Base-by-base conservation (phyloP, 2,329 filamentous ascomycete species). In the Pseudogymnoascus sp. region DNA sequence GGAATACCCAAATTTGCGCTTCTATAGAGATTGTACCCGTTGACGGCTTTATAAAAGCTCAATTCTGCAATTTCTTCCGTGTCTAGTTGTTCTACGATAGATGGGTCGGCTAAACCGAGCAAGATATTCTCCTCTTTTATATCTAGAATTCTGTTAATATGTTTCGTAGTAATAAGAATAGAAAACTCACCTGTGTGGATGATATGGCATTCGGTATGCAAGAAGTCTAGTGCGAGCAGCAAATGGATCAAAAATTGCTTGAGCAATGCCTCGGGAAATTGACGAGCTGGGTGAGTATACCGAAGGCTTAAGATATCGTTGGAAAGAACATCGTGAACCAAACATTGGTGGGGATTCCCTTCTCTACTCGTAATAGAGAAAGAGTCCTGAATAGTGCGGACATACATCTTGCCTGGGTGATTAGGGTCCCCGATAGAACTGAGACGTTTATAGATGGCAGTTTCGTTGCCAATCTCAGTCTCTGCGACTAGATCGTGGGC, bases 71-170 rank as follows among this genome's bases (percentile, higher is more conserved):
- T 68, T 66, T 70, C 66, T 62, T 68, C 34, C 63, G 64, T 68
- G 63, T 69, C 66, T 16, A 69, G 66, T 43, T 68, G 66, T 64
- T 68, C 66, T 25, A 70, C 5, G 48, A 69, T 67, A 57, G 68
- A 68, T 63, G 64, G 63, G 67, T 70, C 66, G 41, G 63, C 63
- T 6, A 70, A 66, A 62, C 63, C 62, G 23, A 67, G 64, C 60
- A 70, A 66, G 60, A 70, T 68, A 65, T 68, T 69, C 51, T 68
- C 66, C 66, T 68, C 68, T 66, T 68, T 69, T 63, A 69, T 68
- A 68, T 66, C 68, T 68, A 13, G 36, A 54, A 66, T 48, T 66
- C 34, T 68, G 62, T 67, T 34, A 69, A 13, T 21, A 67, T 62
- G 63, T 57, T 62, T 65, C 57, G 6, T 39, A 67, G 63, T 60